phyloP scores from a whole-genome alignment of 2,329 filamentous ascomycete genomes.

The Venturia nashicola region DNA sequence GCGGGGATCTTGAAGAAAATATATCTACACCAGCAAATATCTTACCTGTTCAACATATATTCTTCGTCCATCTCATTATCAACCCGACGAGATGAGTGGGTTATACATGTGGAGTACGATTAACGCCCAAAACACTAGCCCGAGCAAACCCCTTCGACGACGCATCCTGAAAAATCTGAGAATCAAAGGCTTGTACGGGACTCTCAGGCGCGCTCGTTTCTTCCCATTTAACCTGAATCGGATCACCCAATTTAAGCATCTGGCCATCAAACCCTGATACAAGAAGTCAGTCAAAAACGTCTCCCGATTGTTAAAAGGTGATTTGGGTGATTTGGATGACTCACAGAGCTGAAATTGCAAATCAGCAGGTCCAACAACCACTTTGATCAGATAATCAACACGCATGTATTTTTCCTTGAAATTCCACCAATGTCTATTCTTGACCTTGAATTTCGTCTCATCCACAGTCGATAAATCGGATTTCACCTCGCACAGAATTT shows the following conservation, averaged over 20 bases:
- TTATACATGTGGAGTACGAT: background rate
- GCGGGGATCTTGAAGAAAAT: too few relatives aligned
- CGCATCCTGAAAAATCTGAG: background rate
- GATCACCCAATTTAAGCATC: constrained; percentile 22
- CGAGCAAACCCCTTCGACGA: background rate
- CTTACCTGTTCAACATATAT: too few relatives aligned
- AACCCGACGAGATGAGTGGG: background rate
- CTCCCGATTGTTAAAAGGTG: background rate
- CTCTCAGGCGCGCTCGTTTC: background rate
- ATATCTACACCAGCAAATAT: too few relatives aligned
- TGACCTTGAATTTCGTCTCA: constrained; percentile 22
- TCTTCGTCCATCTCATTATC: background rate
- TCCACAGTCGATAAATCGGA: constrained; percentile 20
- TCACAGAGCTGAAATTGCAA: constrained; percentile 26
- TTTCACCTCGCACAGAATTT: constrained; percentile 24
- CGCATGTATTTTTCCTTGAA: constrained; percentile 21
- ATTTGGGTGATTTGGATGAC: background rate
- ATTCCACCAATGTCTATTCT: constrained; percentile 25
- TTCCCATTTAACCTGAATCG: constrained; percentile 24
- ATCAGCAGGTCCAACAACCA: constrained; percentile 27
- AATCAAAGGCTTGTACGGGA: background rate
- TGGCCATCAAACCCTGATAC: constrained; percentile 20
- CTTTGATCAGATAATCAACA: constrained; percentile 25
- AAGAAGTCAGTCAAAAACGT: constrained; percentile 3
- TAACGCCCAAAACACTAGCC: background rate